Base-by-base conservation (phyloP, 768 basidiomycete species). In the Fomitopsis pulvina region DNA sequence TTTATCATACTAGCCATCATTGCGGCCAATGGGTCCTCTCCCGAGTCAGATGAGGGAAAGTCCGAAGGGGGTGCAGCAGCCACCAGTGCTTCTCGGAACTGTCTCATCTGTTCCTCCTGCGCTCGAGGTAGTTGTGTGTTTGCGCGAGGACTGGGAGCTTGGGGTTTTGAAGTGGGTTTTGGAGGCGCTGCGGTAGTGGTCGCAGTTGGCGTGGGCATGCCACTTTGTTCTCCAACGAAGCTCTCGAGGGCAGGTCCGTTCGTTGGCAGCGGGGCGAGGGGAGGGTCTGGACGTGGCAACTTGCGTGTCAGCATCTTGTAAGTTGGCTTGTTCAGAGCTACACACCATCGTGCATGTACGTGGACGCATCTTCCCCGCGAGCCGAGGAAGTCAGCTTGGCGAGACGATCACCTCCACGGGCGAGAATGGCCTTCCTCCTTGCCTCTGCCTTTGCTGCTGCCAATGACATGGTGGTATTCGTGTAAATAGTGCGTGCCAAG, bases 311-410 rank as follows among this genome's bases (percentile, higher is more conserved):
- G 22, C 5, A 12, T 29, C 10, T 34, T 20, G 20, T 48, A 14
- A 41, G 37, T 4, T 2, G 21, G 45, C 25, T 18, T 14, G 6
- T 22, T 42, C 34, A 24, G 14, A 8, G 24, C 25, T 24, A 64
- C 65, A 47, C 54, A 80, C 82, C 77, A 48, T 77, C 70, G 57
- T 74, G 75, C 46, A 75, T 63, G 59, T 76, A 82, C 10, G 71
- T 71, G 3, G 79, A 69, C 8, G 74, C 79, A 50, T 88, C 85
- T 44, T 86, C 85, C 34, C 80, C 79, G 20, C 88, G 77, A 29
- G 85, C 77, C 2, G 83, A 83, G 2, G 83, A 84, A 3, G 89
- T 88, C 39, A 92, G 76, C 60, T 82, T 89, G 26, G 85, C 82
- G 38, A 92, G 79, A 47, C 88, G 78, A 71, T 89, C 86, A 25